Evolutionary conservation across 2,329 filamentous ascomycete species (phyloP).

Genomic region (Botryotinia calthae): DNA sequence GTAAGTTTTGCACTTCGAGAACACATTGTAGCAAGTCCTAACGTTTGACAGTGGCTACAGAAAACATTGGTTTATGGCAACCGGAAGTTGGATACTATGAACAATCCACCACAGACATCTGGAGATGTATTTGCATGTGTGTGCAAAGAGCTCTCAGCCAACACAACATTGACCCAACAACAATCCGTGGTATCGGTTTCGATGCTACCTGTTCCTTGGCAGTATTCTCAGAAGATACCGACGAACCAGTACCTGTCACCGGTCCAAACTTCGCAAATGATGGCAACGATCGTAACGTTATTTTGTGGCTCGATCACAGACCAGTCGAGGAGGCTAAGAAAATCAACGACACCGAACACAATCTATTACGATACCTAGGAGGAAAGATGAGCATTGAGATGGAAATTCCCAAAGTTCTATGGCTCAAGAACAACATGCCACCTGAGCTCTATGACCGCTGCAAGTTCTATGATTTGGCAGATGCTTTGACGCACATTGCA

Average conservation of each 20-base stretch:
- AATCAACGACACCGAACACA: conserved; percentile 91
- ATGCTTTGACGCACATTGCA: conserved; percentile 90
- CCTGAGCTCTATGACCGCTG: conserved; percentile 83
- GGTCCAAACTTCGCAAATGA: conserved; percentile 79
- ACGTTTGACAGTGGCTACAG: conserved; percentile 53
- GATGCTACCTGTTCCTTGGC: conserved; percentile 97
- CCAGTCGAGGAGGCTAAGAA: conserved; percentile 86
- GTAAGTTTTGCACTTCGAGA: conserved; percentile 25
- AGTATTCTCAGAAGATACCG: conserved; percentile 84
- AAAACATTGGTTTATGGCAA: conserved; percentile 79
- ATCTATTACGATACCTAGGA: conserved; percentile 91
- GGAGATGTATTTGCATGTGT: conserved; percentile 88
- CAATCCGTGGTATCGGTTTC: conserved; percentile 89
- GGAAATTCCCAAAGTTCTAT: conserved; percentile 97
- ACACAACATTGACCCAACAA: conserved; percentile 71
- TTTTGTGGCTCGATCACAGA: conserved; percentile 95
- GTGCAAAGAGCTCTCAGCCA: conserved; percentile 80
- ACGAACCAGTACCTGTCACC: conserved; percentile 88
- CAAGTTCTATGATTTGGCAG: conserved; percentile 95
- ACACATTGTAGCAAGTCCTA: conserved; percentile 20
- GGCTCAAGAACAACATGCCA: conserved; percentile 98
- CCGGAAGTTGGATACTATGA: conserved; percentile 78
- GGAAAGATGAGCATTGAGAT: conserved; percentile 99
- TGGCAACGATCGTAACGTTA: conserved; percentile 86
- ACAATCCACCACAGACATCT: conserved; percentile 97